Conservation (phyloP, 1,284 basidiomycete genomes). For the Tilletia caries region DNA sequence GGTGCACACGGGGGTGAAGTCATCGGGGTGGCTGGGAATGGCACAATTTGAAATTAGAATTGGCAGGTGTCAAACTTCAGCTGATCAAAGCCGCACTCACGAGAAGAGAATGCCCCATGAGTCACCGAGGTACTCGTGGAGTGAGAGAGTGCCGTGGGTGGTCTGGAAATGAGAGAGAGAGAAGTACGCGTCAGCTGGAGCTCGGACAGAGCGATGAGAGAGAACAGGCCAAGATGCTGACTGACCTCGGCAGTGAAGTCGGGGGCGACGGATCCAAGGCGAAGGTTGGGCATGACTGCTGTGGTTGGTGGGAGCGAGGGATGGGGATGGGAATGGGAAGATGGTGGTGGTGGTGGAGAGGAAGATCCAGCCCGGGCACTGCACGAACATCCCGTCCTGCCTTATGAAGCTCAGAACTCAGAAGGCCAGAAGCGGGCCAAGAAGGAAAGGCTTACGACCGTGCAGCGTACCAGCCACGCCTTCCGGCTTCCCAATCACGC, state of each 20-base stretch:
- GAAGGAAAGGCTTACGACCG: no score
- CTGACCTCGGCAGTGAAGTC: constrained; percentile 49
- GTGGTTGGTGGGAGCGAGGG: no score
- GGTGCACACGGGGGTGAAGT: constrained; percentile 60
- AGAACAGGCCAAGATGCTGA: background rate
- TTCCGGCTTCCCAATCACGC: no score
- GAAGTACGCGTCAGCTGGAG: no score
- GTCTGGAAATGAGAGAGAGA: background rate
- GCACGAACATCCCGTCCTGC: no score
- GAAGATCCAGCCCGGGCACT: no score
- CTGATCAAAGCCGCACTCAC: background rate
- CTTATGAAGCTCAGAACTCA: no score
- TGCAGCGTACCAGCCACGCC: no score
- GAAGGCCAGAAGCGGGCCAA: no score
- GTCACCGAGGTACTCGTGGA: constrained; percentile 85
- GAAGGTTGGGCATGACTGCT: constrained; percentile 43
- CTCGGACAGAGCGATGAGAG: no score
- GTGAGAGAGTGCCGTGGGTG: constrained; percentile 57
- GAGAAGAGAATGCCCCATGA: constrained; percentile 68
- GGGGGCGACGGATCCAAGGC: constrained; percentile 49
- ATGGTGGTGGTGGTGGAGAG: background rate
- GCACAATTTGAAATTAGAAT: constrained; percentile 67
- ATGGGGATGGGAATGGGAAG: background rate
- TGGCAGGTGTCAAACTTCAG: background rate
- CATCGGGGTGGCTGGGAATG: constrained; percentile 69